Evolutionary conservation across 441 rosid genomes (phyloP), one percentile per base, ranked within the genome.

Genomic region (Aquilaria agallochum): DNA sequence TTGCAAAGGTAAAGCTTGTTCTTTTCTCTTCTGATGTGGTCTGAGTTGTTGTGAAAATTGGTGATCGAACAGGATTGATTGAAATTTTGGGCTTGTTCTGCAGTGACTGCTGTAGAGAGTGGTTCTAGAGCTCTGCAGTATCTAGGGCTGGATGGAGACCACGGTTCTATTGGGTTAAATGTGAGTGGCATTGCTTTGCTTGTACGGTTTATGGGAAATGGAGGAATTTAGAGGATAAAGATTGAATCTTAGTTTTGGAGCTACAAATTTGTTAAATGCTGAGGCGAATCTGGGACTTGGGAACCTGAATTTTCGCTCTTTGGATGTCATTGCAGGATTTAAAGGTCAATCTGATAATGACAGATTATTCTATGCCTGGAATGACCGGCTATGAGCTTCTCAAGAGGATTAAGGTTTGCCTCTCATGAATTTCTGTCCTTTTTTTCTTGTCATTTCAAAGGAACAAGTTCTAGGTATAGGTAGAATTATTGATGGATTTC

Each of bases 321-420:
- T 58, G 33, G 49, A 15, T 42, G 31, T 45, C 53, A 53, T 58
- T 64, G n/a, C 65, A 90, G 96, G 87, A 78, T 62, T 76, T 90
- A 79, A 86, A 88, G 83, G 86, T 93, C 72, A 93, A 93, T 76
- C 80, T 93, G 60, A 93, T 93, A 58, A 89, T 93, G 77, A 93
- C 98, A 0, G 98, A 93, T 70, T 92, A 92, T 76, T 88, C 98
- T 30, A 93, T 93, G 98, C 98, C 96, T 2, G 98, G 96, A 57
- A 78, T 93, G 89, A 88, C 91, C 3, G 97, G 98, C 40, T 93
- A 88, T 69, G 98, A 93, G 59, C 90, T 93, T 40, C 98, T 93
- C 5, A 93, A 90, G 67, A 93, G 78, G 82, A 90, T 90, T 45
- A 92, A 90, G 95, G 98, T 89, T 33, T 12, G 62, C 9, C 42